Base-by-base conservation (phyloP, 345 rosid species). In the Sisymbrium irio region DNA sequence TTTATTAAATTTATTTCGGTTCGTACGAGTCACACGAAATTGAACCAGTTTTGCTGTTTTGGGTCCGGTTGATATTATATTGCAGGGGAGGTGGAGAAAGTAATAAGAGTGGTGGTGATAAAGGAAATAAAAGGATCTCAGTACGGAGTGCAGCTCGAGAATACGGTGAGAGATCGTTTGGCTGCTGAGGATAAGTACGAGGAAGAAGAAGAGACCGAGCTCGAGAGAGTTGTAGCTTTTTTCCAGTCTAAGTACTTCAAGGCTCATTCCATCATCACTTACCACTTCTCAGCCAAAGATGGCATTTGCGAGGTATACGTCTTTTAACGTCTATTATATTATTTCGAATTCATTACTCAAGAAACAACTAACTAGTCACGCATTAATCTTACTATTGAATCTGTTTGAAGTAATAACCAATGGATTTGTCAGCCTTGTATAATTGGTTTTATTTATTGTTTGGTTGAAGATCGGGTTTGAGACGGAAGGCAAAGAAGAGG, bases 51-150 rank as follows among this genome's bases (percentile, higher is more conserved):
- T 3, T 3, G 7, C 0, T 51, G 5, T 3, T 37, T 5, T 7
- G 7, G 6, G 41, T 10, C 17, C 10, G 41, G 45, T 57, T 55
- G 2, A 18, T 54, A 6, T 39, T 17, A 5, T 10, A 2, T 76
- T 46, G 71, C 85, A 88, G 97, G 81, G 39, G 91, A 95, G 3
- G 82, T 82, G 70, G 96, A 88, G 75, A 87, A 91, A 51, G 67
- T 88, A 12, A 11, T 94, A 37, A 87, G 97, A 67, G 85, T 94
- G 14, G 97, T 94, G 72, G 88, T 87, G 72, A 94, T 94, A 7
- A 94, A 94, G 77, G 98, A 94, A 78, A 89, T 94, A 33, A 94
- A 94, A 47, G 98, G 98, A 20, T 81, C 98, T 17, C 98, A 94
- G 59, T 94, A 94, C 35, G 98, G 97, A 22, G 96, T 87, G 19